Conservation (phyloP, 768 basidiomycete species). For the Hemileccinum impolitum region DNA sequence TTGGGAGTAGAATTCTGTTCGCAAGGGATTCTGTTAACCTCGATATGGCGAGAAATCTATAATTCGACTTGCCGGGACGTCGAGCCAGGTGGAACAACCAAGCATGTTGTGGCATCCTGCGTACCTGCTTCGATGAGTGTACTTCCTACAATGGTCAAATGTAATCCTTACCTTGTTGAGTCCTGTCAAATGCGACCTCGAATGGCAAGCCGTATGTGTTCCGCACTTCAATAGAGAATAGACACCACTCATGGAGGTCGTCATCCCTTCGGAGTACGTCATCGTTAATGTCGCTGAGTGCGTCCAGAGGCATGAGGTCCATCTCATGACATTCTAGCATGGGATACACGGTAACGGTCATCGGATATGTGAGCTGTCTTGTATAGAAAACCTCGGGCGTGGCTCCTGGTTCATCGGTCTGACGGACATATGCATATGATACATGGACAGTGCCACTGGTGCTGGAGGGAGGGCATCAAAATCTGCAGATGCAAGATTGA, state of each 20-base stretch:
- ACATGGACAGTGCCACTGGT: conserved; percentile 76
- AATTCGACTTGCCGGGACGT: conserved; percentile 60
- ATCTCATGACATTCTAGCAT: conserved; percentile 87
- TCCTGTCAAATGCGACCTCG: conserved; percentile 74
- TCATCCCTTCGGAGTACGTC: conserved; percentile 37
- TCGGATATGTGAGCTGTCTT: conserved; percentile 83
- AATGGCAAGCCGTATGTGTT: conserved; percentile 93
- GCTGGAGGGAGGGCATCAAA: conserved; percentile 38
- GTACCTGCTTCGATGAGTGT: conserved; percentile 33
- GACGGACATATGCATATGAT: conserved; percentile 74
- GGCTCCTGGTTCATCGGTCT: conserved; percentile 31
- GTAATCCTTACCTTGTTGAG: conserved; percentile 52
- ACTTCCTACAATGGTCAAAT: not conserved
- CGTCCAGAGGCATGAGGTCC: conserved; percentile 67
- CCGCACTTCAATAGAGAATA: conserved; percentile 86
- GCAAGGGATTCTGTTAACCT: conserved; percentile 2
- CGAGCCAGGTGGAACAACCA: conserved; percentile 83
- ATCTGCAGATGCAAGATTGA: not conserved
- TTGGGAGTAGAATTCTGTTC: conserved; percentile 61
- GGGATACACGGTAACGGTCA: conserved; percentile 92
- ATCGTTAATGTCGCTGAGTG: conserved; percentile 20
- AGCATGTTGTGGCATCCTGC: conserved; percentile 41
- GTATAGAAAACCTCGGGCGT: conserved; percentile 67
- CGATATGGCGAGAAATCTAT: not conserved
- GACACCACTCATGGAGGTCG: conserved; percentile 69